A percentile compares a stretch with the other conserved stretches of the same genome.
Conservation (phyloP, 805 yeast species). For the Saturnispora halmiae region DNA sequence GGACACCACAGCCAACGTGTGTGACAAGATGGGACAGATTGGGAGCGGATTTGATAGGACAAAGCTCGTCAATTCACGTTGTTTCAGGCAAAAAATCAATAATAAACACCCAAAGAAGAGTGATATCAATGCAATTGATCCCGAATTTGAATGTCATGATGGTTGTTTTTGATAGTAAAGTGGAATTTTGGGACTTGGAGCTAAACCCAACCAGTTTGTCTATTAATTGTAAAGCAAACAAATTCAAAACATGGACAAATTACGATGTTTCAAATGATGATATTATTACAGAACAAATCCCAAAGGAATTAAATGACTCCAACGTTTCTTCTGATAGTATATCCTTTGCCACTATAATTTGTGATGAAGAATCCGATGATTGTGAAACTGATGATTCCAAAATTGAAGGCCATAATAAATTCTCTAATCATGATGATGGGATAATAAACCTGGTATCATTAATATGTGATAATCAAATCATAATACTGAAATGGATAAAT, state of each 20-base stretch:
- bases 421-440: too few species aligned
- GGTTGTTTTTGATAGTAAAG: slow-evolving; percentile 5
- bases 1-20: neutral
- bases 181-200: slow-evolving; percentile 7
- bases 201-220: neutral
- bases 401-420: too few species aligned
- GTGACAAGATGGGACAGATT: neutral
- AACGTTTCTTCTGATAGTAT: slow-evolving; percentile 23
- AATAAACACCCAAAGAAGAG: neutral
- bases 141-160: slow-evolving; percentile 5
- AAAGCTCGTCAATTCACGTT: neutral
- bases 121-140: neutral
- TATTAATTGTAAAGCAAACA: neutral
- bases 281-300: neutral
- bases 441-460: slow-evolving; percentile 5
- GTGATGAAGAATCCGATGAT: neutral
- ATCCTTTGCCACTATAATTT: slow-evolving; percentile 25
- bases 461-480: slow-evolving; percentile 8
- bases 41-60: neutral
- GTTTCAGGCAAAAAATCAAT: neutral
- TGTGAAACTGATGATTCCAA: neutral
- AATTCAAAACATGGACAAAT: neutral
- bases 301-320: neutral
- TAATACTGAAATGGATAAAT: slow-evolving; percentile 11
- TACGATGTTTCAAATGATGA: neutral